A percentile compares a stretch with the other conserved stretches of the same genome.
phyloP scores from a whole-genome alignment of 257 asterid genomes.

The Rubia yunnanensis region DNA sequence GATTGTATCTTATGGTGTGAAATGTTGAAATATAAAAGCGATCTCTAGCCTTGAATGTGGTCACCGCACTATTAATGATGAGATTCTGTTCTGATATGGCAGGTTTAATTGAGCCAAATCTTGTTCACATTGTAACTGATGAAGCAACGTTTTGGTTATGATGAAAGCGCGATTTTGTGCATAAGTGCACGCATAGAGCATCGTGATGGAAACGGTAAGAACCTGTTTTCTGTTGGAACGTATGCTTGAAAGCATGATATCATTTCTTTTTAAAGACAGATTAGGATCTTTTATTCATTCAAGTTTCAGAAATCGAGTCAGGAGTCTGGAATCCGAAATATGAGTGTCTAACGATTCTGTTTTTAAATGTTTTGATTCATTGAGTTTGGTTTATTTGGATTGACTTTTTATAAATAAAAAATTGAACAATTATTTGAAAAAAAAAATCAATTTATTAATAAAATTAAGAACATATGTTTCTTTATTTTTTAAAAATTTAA shows the following conservation, averaged over 20 bases:
- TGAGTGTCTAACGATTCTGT: too few species aligned
- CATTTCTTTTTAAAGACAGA: too few species aligned
- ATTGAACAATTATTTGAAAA: too few species aligned
- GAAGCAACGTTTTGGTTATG: not conserved
- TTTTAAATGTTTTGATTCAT: too few species aligned
- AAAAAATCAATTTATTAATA: too few species aligned
- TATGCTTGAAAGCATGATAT: not conserved
- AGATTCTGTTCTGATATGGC: not conserved
- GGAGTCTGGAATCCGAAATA: too few species aligned
- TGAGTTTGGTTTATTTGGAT: too few species aligned
- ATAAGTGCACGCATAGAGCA: not conserved
- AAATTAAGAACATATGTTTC: too few species aligned
- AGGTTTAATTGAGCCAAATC: not conserved
- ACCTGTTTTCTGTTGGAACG: not conserved
- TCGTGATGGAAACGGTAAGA: conserved; percentile 14
- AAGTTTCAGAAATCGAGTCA: too few species aligned
- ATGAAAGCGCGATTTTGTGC: not conserved
- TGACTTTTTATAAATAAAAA: too few species aligned
- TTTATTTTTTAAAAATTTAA: too few species aligned
- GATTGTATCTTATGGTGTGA: conserved; percentile 4
- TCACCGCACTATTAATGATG: not conserved
- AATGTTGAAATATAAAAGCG: not conserved
- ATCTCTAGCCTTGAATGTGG: too few species aligned
- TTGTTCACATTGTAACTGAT: not conserved
- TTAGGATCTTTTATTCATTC: not conserved